Evolutionary conservation across 2,329 filamentous ascomycete genomes (phyloP).

Genomic region (Pyricularia pennisetigena): DNA sequence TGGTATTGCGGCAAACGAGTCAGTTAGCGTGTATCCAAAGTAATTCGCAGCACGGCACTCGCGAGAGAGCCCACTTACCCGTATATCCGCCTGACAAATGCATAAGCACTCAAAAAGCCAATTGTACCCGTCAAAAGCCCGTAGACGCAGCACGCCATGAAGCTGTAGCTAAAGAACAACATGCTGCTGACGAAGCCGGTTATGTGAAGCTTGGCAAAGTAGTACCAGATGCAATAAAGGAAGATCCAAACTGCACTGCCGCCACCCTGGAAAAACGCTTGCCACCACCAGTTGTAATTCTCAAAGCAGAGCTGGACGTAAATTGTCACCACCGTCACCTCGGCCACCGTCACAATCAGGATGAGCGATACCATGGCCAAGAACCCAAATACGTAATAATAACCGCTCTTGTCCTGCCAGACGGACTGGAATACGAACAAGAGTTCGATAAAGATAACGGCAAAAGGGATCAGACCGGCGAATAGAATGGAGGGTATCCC

Average conservation of each 20-base stretch:
- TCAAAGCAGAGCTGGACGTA: conserved; percentile 77
- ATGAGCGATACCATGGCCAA: conserved; percentile 64
- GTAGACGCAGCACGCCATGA: conserved; percentile 73
- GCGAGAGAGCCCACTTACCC: conserved; percentile 41
- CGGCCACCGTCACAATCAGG: conserved; percentile 65
- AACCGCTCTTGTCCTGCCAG: conserved; percentile 85
- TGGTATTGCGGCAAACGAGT: conserved; percentile 12
- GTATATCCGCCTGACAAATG: conserved; percentile 77
- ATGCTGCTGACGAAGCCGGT: conserved; percentile 68
- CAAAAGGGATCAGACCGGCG: conserved; percentile 72
- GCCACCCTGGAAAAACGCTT: conserved; percentile 71
- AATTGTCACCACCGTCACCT: conserved; percentile 74
- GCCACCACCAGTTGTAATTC: conserved; percentile 92
- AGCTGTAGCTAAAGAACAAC: conserved; percentile 79
- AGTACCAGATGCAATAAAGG: conserved; percentile 76
- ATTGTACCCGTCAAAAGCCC: conserved; percentile 74
- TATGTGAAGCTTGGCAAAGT: conserved; percentile 69
- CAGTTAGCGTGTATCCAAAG: neutral
- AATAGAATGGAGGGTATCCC: conserved; percentile 55
- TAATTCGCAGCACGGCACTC: conserved; percentile 7
- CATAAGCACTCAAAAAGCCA: conserved; percentile 75
- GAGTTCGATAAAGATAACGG: conserved; percentile 30
- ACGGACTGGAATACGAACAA: conserved; percentile 48
- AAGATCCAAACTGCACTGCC: conserved; percentile 75
- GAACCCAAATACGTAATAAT: conserved; percentile 89